Base-by-base conservation (phyloP, 73 alveolate species). In the Symbiodinium pilosum region DNA sequence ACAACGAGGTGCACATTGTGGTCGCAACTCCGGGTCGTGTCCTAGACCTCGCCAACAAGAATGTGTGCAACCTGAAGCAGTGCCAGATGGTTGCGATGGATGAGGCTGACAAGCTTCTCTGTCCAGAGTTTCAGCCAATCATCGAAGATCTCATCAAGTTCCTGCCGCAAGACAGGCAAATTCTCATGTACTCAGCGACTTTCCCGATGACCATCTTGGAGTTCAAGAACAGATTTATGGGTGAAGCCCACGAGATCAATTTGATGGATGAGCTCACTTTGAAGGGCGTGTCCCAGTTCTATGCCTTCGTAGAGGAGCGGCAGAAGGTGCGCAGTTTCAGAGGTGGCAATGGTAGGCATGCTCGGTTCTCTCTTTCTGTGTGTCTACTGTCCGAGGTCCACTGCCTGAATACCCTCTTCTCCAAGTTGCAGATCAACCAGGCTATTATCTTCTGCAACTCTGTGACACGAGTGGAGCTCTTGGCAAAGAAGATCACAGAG, bases 31-130 rank as follows among this genome's bases (percentile, higher is more conserved):
- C 99, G 26, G 99, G 99, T 30, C 98, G 99, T 42, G 97, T 99
- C 40, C 51, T 99, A 20, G 99, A 99, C 95, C 99, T 99, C 59
- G 99, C 99, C 8, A 92, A 97, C 93, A 88, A 96, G 84, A 98
- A 73, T 32, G 99, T 96, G 43, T 75, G 69, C 99, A 77, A 93
- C 41, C 38, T 93, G 92, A 26, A 51, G 68, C 69, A 93, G 44
- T 93, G 93, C 93, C 40, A 26, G 51, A 47, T 93, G 47, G 92
- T 93, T 83, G 99, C 99, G n/a, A 99, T 99, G 86, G 99, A 99
- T 93, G 99, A 99, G 93, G 99, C 99, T 44, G 99, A 99, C 99
- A 99, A 99, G 99, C 99, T 99, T 21, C 99, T 99, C 40, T 99
- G 99, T 68, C 99, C 99, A 69, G 99, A 99, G 99, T 99, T 99